A percentile compares a stretch with the other conserved stretches of the same genome.
phyloP scores from a whole-genome alignment of 306 rosid genomes.

The Prosopis cineraria region DNA sequence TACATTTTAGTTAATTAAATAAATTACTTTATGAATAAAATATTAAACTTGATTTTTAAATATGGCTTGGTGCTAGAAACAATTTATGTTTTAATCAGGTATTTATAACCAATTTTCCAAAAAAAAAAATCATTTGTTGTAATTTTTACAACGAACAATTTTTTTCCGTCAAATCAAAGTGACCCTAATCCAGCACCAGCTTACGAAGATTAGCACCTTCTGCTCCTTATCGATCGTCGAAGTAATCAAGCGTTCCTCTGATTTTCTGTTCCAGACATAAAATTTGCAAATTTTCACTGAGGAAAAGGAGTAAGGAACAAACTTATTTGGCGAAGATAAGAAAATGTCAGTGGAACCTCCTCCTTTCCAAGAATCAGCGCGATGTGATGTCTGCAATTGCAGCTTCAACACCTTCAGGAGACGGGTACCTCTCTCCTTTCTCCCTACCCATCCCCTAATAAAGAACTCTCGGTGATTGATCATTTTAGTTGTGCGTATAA shows the following conservation, averaged over 20 bases:
- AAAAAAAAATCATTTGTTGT: too few species aligned
- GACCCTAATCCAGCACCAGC: background rate
- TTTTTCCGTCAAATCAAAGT: too few species aligned
- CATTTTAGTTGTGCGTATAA: background rate
- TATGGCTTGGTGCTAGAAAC: too few species aligned
- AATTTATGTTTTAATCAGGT: too few species aligned
- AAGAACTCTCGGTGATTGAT: background rate
- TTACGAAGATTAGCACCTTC: background rate
- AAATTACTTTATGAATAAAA: too few species aligned
- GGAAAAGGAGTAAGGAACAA: constrained; percentile 3
- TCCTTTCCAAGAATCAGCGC: constrained; percentile 82
- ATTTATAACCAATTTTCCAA: too few species aligned
- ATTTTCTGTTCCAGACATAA: constrained; percentile 10
- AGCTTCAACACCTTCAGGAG: constrained; percentile 93
- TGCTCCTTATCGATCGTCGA: background rate
- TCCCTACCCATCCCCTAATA: background rate
- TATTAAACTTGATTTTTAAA: too few species aligned
- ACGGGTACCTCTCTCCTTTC: constrained; percentile 52
- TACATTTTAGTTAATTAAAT: too few species aligned
- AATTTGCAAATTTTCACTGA: constrained; percentile 1
- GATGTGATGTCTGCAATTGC: constrained; percentile 97
- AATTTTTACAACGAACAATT: too few species aligned
- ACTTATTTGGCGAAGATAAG: constrained; percentile 13
- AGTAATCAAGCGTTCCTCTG: background rate
- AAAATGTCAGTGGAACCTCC: constrained; percentile 77